phyloP scores from a whole-genome alignment of 345 rosid species.

The Populus tremula region DNA sequence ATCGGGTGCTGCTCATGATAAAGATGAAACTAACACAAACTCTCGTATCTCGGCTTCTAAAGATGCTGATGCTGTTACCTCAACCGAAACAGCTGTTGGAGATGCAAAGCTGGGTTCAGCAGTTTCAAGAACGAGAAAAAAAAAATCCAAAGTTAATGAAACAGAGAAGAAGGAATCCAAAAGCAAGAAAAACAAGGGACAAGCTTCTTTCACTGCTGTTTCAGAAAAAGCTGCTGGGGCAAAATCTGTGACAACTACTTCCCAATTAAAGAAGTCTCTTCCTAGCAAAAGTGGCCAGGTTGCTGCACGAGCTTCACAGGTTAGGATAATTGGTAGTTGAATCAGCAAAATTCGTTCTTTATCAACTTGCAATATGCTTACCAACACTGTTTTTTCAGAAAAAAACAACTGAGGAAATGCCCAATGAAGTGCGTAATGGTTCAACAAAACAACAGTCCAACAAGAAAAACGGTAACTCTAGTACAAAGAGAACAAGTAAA shows the following conservation, averaged over 20 bases:
- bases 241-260: slow-evolving; percentile 23
- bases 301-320: slow-evolving; percentile 34
- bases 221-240: slow-evolving; percentile 19
- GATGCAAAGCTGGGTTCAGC: slow-evolving; percentile 22
- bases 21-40: background rate
- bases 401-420: slow-evolving; percentile 21
- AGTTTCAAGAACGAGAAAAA: slow-evolving; percentile 22
- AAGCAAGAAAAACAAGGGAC: slow-evolving; percentile 35
- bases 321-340: slow-evolving; percentile 23
- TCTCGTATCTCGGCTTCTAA: background rate
- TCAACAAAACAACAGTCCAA: slow-evolving; percentile 37
- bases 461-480: slow-evolving; percentile 34
- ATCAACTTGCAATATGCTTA: slow-evolving; percentile 11
- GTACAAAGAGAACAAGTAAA: slow-evolving; percentile 31
- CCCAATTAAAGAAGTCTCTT: slow-evolving; percentile 30
- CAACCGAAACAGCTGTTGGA: slow-evolving; percentile 30
- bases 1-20: slow-evolving; percentile 25
- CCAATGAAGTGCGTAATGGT: slow-evolving; percentile 27
- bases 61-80: slow-evolving; percentile 18
- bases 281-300: slow-evolving; percentile 22
- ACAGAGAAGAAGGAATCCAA: slow-evolving; percentile 38
- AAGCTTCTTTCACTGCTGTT: slow-evolving; percentile 25
- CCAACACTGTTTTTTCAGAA: slow-evolving; percentile 46
- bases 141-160: slow-evolving; percentile 29
- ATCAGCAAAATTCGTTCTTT: slow-evolving; percentile 15